phyloP scores from a whole-genome alignment of 805 yeast genomes.

The Pichia paraexigua region DNA sequence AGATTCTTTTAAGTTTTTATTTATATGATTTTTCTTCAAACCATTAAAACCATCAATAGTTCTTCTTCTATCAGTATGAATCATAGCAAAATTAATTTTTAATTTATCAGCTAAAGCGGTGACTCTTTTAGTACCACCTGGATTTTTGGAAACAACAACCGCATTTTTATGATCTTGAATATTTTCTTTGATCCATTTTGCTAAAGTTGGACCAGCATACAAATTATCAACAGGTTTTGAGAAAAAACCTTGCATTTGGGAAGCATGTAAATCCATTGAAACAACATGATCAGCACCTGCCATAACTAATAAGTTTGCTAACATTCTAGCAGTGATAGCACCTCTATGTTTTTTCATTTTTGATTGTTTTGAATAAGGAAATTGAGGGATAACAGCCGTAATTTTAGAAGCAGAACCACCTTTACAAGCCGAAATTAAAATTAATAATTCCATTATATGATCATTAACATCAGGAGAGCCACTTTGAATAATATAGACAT shows the following conservation, averaged over 20 bases:
- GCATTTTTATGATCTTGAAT: slow-evolving; percentile 79
- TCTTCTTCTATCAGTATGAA: slow-evolving; percentile 95
- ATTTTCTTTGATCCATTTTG: slow-evolving; percentile 90
- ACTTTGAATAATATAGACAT: slow-evolving; percentile 86
- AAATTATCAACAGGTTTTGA: slow-evolving; percentile 94
- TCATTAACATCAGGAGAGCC: slow-evolving; percentile 87
- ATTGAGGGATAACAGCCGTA: slow-evolving; percentile 95
- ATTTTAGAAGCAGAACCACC: slow-evolving; percentile 98
- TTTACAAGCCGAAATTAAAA: slow-evolving; percentile 88
- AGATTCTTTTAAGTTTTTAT: slow-evolving; percentile 23
- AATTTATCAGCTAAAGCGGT: slow-evolving; percentile 96
- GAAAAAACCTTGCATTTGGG: slow-evolving; percentile 99
- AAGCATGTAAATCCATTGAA: slow-evolving; percentile 92
- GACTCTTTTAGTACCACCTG: slow-evolving; percentile 98
- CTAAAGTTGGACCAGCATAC: slow-evolving; percentile 93
- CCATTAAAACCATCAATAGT: slow-evolving; percentile 50
- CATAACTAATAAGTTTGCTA: slow-evolving; percentile 90
- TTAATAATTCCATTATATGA: slow-evolving; percentile 91
- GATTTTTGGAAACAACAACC: slow-evolving; percentile 97
- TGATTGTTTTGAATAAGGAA: slow-evolving; percentile 94
- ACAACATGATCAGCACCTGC: slow-evolving; percentile 99
- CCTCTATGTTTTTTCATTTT: slow-evolving; percentile 99
- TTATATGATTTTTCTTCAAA: slow-evolving; percentile 39
- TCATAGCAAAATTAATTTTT: slow-evolving; percentile 96
- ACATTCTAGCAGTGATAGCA: slow-evolving; percentile 96